These are phyloP conservation scores for Inga laurina DNA, from an alignment of 306 rosid species.

Conservation along the genomic window DNA sequence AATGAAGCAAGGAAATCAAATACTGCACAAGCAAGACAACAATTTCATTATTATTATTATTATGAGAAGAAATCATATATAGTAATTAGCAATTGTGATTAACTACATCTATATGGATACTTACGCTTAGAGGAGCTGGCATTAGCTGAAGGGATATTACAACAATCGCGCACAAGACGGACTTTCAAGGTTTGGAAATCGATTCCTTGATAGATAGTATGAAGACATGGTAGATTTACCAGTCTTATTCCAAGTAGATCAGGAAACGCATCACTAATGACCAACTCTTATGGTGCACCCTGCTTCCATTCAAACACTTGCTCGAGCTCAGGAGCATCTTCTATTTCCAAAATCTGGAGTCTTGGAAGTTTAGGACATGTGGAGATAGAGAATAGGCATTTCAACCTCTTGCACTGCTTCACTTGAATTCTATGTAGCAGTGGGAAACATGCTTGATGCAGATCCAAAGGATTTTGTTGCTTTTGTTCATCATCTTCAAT, in stretches of 20 bases:
- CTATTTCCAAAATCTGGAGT: neutral
- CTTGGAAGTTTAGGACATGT: neutral
- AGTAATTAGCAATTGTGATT: neutral
- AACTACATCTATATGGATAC: neutral
- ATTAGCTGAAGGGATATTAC: neutral
- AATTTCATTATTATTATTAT: neutral
- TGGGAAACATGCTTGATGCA: neutral
- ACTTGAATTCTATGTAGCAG: neutral
- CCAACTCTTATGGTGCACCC: neutral
- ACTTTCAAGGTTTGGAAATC: neutral
- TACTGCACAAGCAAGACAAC: neutral
- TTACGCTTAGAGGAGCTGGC: neutral
- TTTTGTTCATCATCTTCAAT: neutral
- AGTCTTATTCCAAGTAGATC: neutral
- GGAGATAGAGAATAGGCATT: neutral
- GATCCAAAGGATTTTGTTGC: neutral
- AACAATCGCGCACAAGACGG: neutral
- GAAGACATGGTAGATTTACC: neutral
- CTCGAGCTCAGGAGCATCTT: neutral
- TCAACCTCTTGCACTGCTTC: conserved; percentile 3
- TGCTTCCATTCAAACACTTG: neutral
- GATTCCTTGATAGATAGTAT: neutral
- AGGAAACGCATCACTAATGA: neutral
- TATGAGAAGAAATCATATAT: neutral
- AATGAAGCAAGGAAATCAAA: neutral